Conservation (phyloP, 2,329 filamentous ascomycete genomes). For the Calonectria pauciramosa region DNA sequence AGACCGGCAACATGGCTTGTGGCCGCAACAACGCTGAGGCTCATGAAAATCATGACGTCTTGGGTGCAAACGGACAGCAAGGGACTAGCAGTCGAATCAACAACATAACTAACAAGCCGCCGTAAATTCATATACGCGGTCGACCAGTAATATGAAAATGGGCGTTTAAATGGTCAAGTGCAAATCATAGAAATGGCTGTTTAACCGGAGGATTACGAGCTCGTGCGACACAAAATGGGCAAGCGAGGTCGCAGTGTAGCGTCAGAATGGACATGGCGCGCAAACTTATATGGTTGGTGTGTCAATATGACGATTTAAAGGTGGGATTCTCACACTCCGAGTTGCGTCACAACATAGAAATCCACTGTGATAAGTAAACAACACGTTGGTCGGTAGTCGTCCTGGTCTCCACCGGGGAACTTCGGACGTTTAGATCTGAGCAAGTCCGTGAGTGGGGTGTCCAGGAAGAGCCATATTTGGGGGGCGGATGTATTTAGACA, state of each 20-base stretch:
- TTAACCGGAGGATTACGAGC: neutral
- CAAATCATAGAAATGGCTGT: neutral
- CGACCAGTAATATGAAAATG: slow-evolving; percentile 25
- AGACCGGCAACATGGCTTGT: slow-evolving; percentile 58
- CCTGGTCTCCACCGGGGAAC: slow-evolving; percentile 18
- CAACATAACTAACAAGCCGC: slow-evolving; percentile 45
- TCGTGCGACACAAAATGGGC: neutral
- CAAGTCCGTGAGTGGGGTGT: neutral
- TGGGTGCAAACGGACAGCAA: slow-evolving; percentile 50
- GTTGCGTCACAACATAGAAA: neutral
- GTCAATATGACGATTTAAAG: neutral
- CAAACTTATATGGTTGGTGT: neutral
- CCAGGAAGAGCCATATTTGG: neutral
- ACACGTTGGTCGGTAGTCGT: neutral
- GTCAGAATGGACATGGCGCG: neutral
- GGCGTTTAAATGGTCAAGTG: too few relatives aligned
- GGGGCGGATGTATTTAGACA: neutral
- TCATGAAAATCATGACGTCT: slow-evolving; percentile 51
- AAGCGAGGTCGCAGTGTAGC: neutral
- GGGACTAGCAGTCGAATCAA: slow-evolving; percentile 45
- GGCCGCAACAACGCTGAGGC: slow-evolving; percentile 56
- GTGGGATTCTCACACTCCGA: neutral
- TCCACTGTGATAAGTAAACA: neutral
- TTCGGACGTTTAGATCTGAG: slow-evolving; percentile 15
- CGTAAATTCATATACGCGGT: slow-evolving; percentile 44